phyloP scores from a whole-genome alignment of 768 basidiomycete genomes.

The Boletus coccyginus region DNA sequence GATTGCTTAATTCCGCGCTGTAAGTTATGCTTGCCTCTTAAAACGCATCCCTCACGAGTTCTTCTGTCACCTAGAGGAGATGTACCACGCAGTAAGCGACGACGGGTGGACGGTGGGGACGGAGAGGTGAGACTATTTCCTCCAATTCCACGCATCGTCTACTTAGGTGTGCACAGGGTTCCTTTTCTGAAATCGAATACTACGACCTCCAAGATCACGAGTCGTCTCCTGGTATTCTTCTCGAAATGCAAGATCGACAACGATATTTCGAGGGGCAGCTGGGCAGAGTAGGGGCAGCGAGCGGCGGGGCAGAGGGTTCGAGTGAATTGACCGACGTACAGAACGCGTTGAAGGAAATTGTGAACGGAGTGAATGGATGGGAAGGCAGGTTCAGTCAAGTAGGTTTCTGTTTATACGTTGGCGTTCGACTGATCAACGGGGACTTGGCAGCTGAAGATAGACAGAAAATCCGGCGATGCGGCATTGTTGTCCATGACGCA shows the following conservation, averaged over 20 bases:
- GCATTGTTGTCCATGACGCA: conserved; percentile 75
- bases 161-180: conserved; percentile 18
- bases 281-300: conserved; percentile 35
- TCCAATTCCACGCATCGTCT: background rate
- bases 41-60: background rate
- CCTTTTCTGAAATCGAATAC: conserved; percentile 67
- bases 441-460: conserved; percentile 55
- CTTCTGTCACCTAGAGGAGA: conserved; percentile 45
- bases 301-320: conserved; percentile 1
- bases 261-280: conserved; percentile 51
- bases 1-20: conserved; percentile 80
- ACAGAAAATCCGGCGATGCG: conserved; percentile 62
- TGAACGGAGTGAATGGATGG: conserved; percentile 26
- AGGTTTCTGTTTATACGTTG: too few species aligned
- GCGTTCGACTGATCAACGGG: background rate
- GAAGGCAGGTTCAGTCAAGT: conserved; percentile 47
- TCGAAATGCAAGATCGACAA: conserved; percentile 87
- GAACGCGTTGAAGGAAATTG: conserved; percentile 46
- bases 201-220: conserved; percentile 80
- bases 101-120: conserved; percentile 43
- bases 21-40: conserved; percentile 31
- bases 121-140: conserved; percentile 39
- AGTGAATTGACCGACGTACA: conserved; percentile 43
- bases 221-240: conserved; percentile 60
- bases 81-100: conserved; percentile 56